Percentiles rank a stretch among this genome's conserved stretches.
Conservation (phyloP, 2,329 filamentous ascomycete genomes). For the Colletotrichum camelliae region DNA sequence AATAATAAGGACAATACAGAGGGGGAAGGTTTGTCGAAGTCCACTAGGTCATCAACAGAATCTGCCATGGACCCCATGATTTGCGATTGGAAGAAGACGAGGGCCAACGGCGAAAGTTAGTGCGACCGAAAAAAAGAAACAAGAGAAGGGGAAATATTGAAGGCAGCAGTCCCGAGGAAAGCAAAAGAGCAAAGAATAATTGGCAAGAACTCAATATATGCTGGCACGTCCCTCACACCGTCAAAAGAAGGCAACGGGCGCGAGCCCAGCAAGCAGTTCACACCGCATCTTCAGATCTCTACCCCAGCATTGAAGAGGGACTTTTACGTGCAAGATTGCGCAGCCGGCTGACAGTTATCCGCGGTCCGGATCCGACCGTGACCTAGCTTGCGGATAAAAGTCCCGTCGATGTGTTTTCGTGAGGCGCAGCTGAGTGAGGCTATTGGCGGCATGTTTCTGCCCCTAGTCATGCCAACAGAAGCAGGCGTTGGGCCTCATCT, state of each 20-base stretch:
- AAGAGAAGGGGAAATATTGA: background rate
- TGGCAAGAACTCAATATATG: background rate
- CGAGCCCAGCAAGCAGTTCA: background rate
- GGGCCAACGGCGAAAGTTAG: accelerated
- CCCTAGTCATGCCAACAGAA: background rate
- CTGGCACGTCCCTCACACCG: background rate
- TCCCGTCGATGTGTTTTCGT: background rate
- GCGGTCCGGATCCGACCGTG: background rate
- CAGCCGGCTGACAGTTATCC: background rate
- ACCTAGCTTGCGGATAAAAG: background rate
- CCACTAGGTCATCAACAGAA: background rate
- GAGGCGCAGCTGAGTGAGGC: background rate
- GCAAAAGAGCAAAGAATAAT: background rate
- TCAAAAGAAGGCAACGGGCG: background rate
- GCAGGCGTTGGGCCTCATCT: background rate
- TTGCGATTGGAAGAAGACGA: background rate
- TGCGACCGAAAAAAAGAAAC: background rate
- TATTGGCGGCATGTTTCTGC: background rate
- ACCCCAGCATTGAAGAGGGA: background rate
- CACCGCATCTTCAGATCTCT: background rate
- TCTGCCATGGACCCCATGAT: background rate
- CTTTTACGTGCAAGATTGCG: background rate
- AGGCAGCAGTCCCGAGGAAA: background rate
- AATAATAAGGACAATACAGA: background rate
- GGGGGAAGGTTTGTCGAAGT: background rate